Conservation (phyloP, 345 rosid genomes). For the Hypericum perforatum region DNA sequence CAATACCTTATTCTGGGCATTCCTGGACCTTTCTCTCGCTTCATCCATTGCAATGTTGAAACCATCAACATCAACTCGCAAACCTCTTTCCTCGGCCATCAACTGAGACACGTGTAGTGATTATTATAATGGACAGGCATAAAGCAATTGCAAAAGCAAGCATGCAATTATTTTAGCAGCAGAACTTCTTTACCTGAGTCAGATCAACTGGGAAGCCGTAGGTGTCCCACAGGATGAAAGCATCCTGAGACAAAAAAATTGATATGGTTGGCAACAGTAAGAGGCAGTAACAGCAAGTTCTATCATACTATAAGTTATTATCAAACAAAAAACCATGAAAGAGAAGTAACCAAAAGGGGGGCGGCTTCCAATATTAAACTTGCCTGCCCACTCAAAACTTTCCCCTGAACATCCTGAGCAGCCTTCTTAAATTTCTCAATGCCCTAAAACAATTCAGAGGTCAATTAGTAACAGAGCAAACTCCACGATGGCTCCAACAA, state of each 20-base stretch:
- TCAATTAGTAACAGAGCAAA: too few relatives aligned
- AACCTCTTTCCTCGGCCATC: conserved; percentile 94
- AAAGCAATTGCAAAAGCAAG: not conserved
- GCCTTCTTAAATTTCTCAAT: conserved; percentile 92
- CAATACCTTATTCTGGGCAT: conserved; percentile 72
- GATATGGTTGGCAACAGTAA: not conserved
- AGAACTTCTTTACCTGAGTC: conserved; percentile 54
- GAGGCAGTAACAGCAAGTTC: not conserved
- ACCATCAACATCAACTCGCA: conserved; percentile 72
- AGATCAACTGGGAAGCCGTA: conserved; percentile 94
- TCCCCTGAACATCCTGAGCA: conserved; percentile 72
- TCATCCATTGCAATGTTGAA: conserved; percentile 79
- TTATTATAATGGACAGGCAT: conserved; percentile 23
- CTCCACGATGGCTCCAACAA: too few relatives aligned
- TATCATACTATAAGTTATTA: too few relatives aligned
- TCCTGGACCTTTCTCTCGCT: conserved; percentile 89
- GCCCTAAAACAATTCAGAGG: conserved; percentile 39
- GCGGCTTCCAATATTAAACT: not conserved
- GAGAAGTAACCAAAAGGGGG: not conserved
- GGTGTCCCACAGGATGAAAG: conserved; percentile 91
- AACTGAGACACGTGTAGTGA: conserved; percentile 31
- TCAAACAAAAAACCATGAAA: not conserved
- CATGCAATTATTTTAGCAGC: conserved; percentile 1
- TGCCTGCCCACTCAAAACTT: conserved; percentile 69
- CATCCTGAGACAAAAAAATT: conserved; percentile 51